phyloP scores from a whole-genome alignment of 73 alveolate genomes.

The Paramecium octaurelia region DNA sequence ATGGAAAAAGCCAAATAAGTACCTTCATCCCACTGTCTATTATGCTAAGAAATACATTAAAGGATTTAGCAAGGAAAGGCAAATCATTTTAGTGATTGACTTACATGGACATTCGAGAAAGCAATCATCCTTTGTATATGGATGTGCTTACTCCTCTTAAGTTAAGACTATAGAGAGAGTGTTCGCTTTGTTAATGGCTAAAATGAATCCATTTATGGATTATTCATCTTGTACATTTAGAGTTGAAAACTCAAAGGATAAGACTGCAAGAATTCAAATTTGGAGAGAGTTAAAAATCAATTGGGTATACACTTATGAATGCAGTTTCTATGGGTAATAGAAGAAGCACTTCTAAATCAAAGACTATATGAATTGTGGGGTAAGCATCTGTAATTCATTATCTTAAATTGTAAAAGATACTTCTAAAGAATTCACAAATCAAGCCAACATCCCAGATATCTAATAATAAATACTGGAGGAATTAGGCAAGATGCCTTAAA shows the following conservation, averaged over 20 bases:
- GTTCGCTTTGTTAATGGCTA: conserved; percentile 71
- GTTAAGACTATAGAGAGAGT: conserved; percentile 66
- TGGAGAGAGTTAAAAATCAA: conserved; percentile 71
- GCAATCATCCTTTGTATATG: conserved; percentile 50
- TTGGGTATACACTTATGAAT: conserved; percentile 57
- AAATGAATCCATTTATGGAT: conserved; percentile 62
- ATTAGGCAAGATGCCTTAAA: conserved; percentile 51
- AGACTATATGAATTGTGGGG: conserved; percentile 56
- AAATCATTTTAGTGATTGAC: conserved; percentile 78
- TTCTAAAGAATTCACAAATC: conserved; percentile 45
- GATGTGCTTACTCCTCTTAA: conserved; percentile 53
- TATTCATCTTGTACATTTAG: conserved; percentile 73
- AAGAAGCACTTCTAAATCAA: conserved; percentile 46
- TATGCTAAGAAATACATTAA: conserved; percentile 83
- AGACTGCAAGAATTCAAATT: conserved; percentile 75
- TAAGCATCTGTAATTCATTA: conserved; percentile 20
- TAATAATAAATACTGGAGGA: neutral
- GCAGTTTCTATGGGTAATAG: conserved; percentile 55
- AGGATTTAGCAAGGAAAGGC: conserved; percentile 82
- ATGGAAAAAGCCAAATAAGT: conserved; percentile 71
- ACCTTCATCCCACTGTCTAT: conserved; percentile 88
- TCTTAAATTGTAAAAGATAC: conserved; percentile 49
- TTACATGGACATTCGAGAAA: conserved; percentile 82
- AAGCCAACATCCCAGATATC: neutral
- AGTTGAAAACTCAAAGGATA: conserved; percentile 71